Base-by-base conservation (phyloP, 1,284 basidiomycete species). In the Cryptococcus floricola region DNA sequence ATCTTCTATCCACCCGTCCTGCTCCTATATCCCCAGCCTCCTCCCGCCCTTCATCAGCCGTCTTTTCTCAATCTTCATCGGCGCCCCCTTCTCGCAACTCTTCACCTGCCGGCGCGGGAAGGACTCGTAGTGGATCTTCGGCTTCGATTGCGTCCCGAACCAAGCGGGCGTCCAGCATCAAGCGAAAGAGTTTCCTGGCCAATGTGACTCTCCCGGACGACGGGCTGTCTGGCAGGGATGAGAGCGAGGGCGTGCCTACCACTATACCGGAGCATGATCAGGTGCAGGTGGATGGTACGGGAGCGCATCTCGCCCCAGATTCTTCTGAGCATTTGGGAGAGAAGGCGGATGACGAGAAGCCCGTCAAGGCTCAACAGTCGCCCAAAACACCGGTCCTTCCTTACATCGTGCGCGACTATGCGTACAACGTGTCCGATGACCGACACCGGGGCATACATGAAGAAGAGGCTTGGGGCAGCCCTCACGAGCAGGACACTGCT, bases 351-450 rank as follows among this genome's bases (percentile, higher is more conserved):
- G 45, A 28, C 27, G 27, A 25, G 23, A 46, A 46, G 45, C 45
- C 45, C 23, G 23, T 34, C 31, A 10, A 34, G 31, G n/a, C 45
- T 9, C 27, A 25, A 12, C 45, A 28, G 31, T 5, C 14, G 23
- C 45, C 16, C 10, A 28, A 23, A 8, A 31, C 45, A 2, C 9
- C 45, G 18, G 42, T 14, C 12, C 18, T 18, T 9, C 18, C 47
- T 13, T 54, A 73, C 6, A 52, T 68, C 19, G 66, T 76, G 16
- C 67, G 70, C 41, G 74, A 76, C 52, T 76, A 63, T 53, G 74
- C 69, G 2, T 76, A 64, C 48, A 47, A 61, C 3, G 16, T 51
- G 3, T 45, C 56, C 3, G 74, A 76, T 58, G 67, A 67, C 9
- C 65, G 72, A 18, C 63, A 64, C 59, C 52, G 59, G n/a, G 71